Conservation (phyloP, 2,329 filamentous ascomycete genomes). For the Colletotrichum brevisporum region DNA sequence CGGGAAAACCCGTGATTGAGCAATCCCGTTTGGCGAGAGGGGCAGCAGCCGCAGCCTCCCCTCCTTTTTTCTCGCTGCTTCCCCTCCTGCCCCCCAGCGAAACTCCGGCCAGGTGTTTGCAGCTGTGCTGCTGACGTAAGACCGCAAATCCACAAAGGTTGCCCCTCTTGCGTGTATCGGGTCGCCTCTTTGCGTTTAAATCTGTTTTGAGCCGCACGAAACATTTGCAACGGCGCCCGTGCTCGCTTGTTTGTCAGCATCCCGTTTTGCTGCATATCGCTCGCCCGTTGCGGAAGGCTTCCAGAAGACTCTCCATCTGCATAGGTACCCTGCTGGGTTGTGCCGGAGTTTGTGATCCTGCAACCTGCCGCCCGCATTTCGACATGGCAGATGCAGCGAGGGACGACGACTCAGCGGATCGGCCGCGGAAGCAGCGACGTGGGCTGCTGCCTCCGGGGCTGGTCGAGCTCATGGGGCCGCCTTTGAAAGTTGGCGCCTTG, state of each 20-base stretch:
- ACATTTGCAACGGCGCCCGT: constrained; percentile 8
- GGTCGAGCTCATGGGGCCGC: constrained; percentile 61
- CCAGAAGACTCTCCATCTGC: constrained; percentile 14
- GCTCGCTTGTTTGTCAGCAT: constrained; percentile 22
- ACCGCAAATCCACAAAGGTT: no score
- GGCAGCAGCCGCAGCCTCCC: neutral
- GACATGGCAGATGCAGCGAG: constrained; percentile 38
- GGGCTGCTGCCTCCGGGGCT: constrained; percentile 60
- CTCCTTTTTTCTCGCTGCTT: no score
- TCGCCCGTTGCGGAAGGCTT: constrained; percentile 21
- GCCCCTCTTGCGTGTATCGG: constrained; percentile 27
- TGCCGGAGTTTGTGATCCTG: constrained; percentile 5
- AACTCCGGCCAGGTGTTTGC: neutral
- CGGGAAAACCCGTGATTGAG: constrained; percentile 41
- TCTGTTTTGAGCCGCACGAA: constrained; percentile 37
- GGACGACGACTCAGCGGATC: constrained; percentile 12
- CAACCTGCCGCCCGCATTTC: constrained; percentile 33
- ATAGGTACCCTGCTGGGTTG: neutral
- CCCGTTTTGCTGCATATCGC: constrained; percentile 29
- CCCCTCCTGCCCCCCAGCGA: neutral
- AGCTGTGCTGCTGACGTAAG: neutral
- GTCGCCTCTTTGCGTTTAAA: neutral
- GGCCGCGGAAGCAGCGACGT: constrained; percentile 44
- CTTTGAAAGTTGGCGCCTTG: constrained; percentile 71
- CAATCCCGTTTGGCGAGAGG: constrained; percentile 36